Conservation (phyloP, 1,284 basidiomycete species). For the Ustilago shanxiensis region DNA sequence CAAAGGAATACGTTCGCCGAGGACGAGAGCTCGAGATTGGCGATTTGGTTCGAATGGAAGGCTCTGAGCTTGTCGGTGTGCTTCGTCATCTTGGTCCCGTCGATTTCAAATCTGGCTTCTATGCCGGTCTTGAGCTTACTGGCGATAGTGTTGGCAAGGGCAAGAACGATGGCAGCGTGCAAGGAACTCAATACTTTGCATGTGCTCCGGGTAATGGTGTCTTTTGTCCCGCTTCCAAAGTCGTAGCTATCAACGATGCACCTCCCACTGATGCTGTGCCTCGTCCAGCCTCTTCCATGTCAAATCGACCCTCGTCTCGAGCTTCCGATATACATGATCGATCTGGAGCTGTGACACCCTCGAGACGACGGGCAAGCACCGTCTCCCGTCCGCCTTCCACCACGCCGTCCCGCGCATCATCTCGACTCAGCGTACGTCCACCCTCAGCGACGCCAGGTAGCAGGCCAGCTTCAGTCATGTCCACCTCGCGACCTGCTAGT, state of each 20-base stretch:
- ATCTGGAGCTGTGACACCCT: slow-evolving; percentile 44
- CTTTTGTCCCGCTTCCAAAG: slow-evolving; percentile 85
- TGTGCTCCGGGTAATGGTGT: slow-evolving; percentile 90
- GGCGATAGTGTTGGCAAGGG: slow-evolving; percentile 78
- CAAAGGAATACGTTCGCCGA: slow-evolving; percentile 27
- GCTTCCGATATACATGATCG: slow-evolving; percentile 45
- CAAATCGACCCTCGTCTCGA: slow-evolving; percentile 48
- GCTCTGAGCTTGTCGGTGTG: slow-evolving; percentile 58
- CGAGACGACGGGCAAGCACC: slow-evolving; percentile 42
- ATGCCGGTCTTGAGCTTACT: slow-evolving; percentile 66
- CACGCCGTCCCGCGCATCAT: slow-evolving; percentile 47
- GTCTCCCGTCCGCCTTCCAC: slow-evolving; percentile 35
- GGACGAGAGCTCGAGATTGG: slow-evolving; percentile 61
- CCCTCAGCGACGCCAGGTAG: slow-evolving; percentile 46
- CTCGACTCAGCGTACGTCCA: slow-evolving; percentile 43
- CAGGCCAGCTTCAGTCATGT: slow-evolving; percentile 51
- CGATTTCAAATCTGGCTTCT: slow-evolving; percentile 58
- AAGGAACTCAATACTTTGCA: slow-evolving; percentile 85
- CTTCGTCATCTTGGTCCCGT: slow-evolving; percentile 66
- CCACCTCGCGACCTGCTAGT: slow-evolving; percentile 47
- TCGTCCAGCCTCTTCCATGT: slow-evolving; percentile 64
- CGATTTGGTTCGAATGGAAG: slow-evolving; percentile 59
- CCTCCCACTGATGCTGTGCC: slow-evolving; percentile 63
- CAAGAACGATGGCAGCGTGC: slow-evolving; percentile 92
- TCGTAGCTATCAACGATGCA: slow-evolving; percentile 70